Evolutionary conservation across 83 land plant species (phyloP).

Genomic region (Thuja plicata): DNA sequence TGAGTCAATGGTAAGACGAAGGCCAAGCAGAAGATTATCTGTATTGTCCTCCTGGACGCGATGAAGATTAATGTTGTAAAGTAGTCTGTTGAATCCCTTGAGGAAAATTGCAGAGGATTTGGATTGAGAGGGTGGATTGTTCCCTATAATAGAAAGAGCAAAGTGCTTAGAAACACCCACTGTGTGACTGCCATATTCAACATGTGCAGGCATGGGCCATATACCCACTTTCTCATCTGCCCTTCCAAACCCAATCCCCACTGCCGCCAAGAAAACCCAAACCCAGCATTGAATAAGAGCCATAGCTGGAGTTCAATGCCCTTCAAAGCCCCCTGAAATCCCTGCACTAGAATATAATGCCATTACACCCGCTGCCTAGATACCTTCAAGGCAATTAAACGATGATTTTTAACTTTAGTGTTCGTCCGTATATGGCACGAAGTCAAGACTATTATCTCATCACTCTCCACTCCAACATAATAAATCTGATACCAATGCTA

Average conservation of each 20-base stretch:
- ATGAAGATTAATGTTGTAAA: background rate
- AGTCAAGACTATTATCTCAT: no score
- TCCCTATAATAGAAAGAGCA: background rate
- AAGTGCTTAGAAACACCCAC: background rate
- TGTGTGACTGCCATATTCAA: conserved; percentile 5
- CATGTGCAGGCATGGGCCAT: conserved; percentile 8
- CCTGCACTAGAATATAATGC: no score
- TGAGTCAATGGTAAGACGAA: background rate
- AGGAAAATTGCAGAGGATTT: background rate
- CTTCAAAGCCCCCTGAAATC: no score
- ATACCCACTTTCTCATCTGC: background rate
- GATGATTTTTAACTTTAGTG: no score
- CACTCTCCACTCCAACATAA: no score
- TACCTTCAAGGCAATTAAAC: no score
- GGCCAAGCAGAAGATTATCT: background rate
- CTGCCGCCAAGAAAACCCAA: background rate
- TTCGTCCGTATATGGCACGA: no score
- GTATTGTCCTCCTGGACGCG: background rate
- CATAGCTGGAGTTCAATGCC: background rate
- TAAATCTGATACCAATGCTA: no score
- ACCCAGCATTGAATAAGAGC: background rate
- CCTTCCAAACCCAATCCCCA: background rate
- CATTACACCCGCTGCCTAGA: no score
- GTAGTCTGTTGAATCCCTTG: background rate
- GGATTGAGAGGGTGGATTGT: background rate